These are phyloP conservation scores for Trichophyton mentagrophytes DNA, from an alignment of 2,329 filamentous ascomycete species.

Conservation along the genomic window DNA sequence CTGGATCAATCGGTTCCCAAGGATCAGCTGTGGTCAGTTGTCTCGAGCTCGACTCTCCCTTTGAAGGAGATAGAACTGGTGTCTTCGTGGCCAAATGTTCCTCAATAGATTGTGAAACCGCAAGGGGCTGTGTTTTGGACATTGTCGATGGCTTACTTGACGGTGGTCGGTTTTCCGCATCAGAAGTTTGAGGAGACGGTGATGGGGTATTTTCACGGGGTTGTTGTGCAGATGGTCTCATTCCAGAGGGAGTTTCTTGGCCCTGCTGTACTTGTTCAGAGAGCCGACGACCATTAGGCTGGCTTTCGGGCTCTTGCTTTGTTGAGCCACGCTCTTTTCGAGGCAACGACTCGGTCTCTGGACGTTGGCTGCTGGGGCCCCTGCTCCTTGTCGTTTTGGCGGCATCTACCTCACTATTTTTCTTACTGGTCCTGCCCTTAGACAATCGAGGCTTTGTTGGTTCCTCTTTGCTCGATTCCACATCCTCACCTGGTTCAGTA, in stretches of 20 bases:
- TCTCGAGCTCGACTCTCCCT: slow-evolving; percentile 35
- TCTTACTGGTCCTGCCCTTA: not conserved
- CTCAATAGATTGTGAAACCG: slow-evolving; percentile 26
- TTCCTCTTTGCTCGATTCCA: not conserved
- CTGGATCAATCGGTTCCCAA: slow-evolving; percentile 68
- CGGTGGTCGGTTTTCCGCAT: slow-evolving; percentile 68
- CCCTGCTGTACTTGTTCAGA: not conserved
- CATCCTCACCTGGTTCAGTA: not conserved
- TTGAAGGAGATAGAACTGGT: slow-evolving; percentile 45
- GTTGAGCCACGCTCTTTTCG: not conserved
- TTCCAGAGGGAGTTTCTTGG: not conserved
- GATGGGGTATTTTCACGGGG: slow-evolving; percentile 43
- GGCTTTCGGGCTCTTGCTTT: not conserved
- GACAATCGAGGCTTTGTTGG: not conserved
- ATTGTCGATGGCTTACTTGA: slow-evolving; percentile 48
- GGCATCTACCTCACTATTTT: not conserved
- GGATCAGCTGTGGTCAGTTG: slow-evolving; percentile 45
- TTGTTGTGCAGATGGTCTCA: slow-evolving; percentile 7
- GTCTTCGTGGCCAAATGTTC: slow-evolving; percentile 34
- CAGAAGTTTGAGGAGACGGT: slow-evolving; percentile 60
- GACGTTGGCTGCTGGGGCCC: not conserved
- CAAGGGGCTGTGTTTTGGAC: slow-evolving; percentile 24
- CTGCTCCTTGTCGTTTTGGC: not conserved
- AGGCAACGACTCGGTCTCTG: not conserved
- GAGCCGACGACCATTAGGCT: not conserved